A percentile compares a stretch with the other conserved stretches of the same genome.
Conservation (phyloP, 192 early-diverging fungal genomes). For the Neocallimastix lanati region DNA sequence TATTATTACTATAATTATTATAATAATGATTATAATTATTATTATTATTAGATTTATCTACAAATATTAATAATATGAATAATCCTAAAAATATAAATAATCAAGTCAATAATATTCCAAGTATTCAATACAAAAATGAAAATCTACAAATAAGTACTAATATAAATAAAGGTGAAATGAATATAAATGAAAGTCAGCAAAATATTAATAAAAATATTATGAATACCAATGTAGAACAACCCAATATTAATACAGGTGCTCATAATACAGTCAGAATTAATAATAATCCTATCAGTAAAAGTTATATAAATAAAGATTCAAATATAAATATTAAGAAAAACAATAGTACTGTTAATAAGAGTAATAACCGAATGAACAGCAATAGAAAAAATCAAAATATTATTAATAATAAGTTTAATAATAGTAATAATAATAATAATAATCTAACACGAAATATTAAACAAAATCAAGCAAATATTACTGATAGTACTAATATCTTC, state of each 20-base stretch:
- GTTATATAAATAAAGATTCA: background rate
- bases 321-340: background rate
- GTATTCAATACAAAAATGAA: too few relatives aligned
- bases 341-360: background rate
- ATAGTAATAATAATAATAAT: background rate
- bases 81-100: too few relatives aligned
- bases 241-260: background rate
- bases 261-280: background rate
- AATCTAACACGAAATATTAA: background rate
- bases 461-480: background rate
- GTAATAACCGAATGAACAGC: background rate
- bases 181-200: too few relatives aligned
- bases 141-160: too few relatives aligned
- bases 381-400: background rate
- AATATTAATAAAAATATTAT: too few relatives aligned
- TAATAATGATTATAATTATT: too few relatives aligned
- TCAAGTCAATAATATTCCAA: too few relatives aligned
- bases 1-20: too few relatives aligned
- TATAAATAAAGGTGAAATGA: too few relatives aligned
- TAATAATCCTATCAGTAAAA: background rate
- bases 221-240: too few relatives aligned
- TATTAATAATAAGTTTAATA: background rate
- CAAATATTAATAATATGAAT: too few relatives aligned
- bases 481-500: background rate
- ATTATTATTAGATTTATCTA: too few relatives aligned